phyloP scores from a whole-genome alignment of 768 basidiomycete species.

The Suillus subaureus region DNA sequence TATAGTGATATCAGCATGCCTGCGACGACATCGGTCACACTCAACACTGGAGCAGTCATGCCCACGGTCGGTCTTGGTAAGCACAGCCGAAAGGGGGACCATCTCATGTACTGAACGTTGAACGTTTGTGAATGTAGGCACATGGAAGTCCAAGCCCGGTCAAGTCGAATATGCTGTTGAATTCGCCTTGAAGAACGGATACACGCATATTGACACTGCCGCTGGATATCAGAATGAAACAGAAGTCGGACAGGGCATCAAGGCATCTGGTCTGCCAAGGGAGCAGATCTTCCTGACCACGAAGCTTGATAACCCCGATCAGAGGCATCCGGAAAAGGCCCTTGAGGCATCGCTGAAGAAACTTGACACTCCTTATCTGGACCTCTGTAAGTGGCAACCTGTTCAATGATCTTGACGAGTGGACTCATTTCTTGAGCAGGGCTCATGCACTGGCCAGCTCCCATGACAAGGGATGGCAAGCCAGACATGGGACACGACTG shows the following conservation, averaged over 20 bases:
- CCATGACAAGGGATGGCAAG: conserved; percentile 58
- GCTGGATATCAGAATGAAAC: conserved; percentile 72
- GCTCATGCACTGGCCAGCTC: conserved; percentile 85
- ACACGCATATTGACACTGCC: conserved; percentile 74
- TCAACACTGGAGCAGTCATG: conserved; percentile 80
- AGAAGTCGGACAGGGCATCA: conserved; percentile 83
- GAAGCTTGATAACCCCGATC: conserved; percentile 67
- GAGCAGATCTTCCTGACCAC: conserved; percentile 80
- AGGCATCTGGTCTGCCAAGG: conserved; percentile 69
- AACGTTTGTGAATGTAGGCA: conserved; percentile 45
- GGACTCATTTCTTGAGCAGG: conserved; percentile 36
- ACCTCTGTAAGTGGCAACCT: conserved; percentile 57
- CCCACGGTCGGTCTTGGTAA: conserved; percentile 71
- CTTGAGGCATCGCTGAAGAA: conserved; percentile 67
- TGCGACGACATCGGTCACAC: conserved; percentile 49
- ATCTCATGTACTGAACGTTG: background rate
- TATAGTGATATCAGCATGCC: conserved; percentile 43
- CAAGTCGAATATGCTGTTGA: conserved; percentile 75
- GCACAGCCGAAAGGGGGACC: conserved; percentile 12
- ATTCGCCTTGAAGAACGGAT: conserved; percentile 72
- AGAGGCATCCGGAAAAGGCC: conserved; percentile 58
- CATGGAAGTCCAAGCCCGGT: conserved; percentile 76
- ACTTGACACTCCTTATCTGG: conserved; percentile 76
- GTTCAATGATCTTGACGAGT: background rate
- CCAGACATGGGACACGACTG: conserved; percentile 61